Percentiles rank a stretch among this genome's conserved stretches.
phyloP scores from a whole-genome alignment of 345 rosid species.

The Arabis alpina region DNA sequence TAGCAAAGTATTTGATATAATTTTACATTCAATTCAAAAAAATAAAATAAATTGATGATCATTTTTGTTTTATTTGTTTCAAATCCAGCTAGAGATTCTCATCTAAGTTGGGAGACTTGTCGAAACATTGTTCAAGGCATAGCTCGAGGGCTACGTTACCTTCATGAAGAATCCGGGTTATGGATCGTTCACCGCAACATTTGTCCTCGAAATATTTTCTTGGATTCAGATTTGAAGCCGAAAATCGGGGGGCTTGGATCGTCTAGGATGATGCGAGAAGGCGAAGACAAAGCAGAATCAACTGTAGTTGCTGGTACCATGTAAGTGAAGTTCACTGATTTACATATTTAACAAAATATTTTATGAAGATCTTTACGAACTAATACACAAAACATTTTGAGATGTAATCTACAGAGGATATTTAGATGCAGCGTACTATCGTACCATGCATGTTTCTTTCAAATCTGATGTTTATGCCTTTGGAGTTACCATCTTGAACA shows the following conservation, averaged over 20 bases:
- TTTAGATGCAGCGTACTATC: conserved; percentile 1
- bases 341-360: background rate
- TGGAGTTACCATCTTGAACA: conserved; percentile 35
- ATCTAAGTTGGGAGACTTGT: conserved; percentile 33
- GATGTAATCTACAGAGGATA: conserved; percentile 13
- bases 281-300: background rate
- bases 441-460: conserved; percentile 7
- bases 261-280: conserved; percentile 25
- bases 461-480: conserved; percentile 40
- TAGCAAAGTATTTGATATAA: too few relatives aligned
- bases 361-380: background rate
- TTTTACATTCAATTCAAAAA: too few relatives aligned
- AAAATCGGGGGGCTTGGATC: conserved; percentile 26
- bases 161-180: conserved; percentile 32
- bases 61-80: background rate
- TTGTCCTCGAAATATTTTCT: conserved; percentile 27
- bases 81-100: conserved; percentile 30
- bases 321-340: conserved; percentile 12
- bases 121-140: conserved; percentile 34
- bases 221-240: conserved; percentile 27
- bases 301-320: background rate
- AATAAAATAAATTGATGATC: too few relatives aligned
- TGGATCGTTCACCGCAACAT: conserved; percentile 30
- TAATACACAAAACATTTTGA: background rate
- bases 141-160: conserved; percentile 37